Conservation (phyloP, 768 basidiomycete species). For the Kockovaella imperatae region DNA sequence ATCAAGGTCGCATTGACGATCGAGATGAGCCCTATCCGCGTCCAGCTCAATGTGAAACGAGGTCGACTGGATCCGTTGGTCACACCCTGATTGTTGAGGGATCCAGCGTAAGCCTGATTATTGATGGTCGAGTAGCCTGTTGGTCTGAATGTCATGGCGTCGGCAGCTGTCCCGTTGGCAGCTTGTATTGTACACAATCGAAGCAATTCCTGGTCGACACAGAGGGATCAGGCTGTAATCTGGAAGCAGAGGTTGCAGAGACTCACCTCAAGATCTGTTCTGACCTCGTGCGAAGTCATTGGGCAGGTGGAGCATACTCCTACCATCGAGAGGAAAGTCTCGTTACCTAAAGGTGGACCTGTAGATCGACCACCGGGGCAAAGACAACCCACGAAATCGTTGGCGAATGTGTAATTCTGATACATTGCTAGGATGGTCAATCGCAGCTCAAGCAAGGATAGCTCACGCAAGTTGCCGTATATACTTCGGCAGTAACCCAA, state of each 20-base stretch:
- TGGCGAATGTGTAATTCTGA: conserved; percentile 15
- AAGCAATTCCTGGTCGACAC: conserved; percentile 12
- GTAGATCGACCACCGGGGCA: conserved; percentile 18
- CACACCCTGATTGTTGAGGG: neutral
- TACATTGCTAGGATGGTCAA: conserved; percentile 8
- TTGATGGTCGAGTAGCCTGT: conserved; percentile 16
- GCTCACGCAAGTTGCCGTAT: conserved; percentile 23
- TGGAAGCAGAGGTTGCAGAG: neutral
- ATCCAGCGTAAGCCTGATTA: conserved; percentile 6
- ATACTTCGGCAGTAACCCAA: conserved; percentile 19
- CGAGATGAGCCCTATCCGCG: too few relatives aligned
- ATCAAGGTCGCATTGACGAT: too few relatives aligned
- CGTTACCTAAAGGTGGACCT: conserved; percentile 12
- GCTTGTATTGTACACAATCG: conserved; percentile 19
- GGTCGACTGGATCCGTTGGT: neutral
- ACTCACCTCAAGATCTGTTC: conserved; percentile 23
- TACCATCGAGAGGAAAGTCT: conserved; percentile 4
- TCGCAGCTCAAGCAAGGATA: neutral
- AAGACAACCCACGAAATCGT: conserved; percentile 24
- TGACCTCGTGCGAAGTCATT: conserved; percentile 11
- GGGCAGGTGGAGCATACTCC: conserved; percentile 20
- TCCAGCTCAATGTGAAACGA: too few relatives aligned
- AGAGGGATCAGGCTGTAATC: neutral
- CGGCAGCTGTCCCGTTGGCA: conserved; percentile 15
- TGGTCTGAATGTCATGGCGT: conserved; percentile 16